Evolutionary conservation across 2,329 filamentous ascomycete species (phyloP).

Genomic region (Ceratocystis cacaofunesta): DNA sequence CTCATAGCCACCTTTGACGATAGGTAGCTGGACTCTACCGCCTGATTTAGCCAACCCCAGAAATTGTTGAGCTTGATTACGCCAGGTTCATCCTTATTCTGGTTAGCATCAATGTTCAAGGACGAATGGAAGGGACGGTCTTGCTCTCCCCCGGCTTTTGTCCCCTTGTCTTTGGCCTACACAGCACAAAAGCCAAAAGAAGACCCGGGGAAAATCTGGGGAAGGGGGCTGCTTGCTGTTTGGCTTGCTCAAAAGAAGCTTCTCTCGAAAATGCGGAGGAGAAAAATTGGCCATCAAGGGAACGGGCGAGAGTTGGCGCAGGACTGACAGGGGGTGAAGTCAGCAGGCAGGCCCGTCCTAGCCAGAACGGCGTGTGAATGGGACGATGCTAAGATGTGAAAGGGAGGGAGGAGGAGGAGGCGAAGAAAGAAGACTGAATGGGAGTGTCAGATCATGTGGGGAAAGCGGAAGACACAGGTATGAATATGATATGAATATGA

Average conservation of each 20-base stretch:
- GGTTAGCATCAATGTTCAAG: neutral
- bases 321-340: neutral
- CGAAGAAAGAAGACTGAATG: neutral
- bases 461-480: neutral
- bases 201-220: neutral
- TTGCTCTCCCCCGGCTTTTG: neutral
- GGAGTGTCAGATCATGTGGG: neutral
- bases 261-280: slow-evolving; percentile 1
- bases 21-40: neutral
- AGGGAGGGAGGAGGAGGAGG: neutral
- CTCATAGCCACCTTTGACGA: neutral
- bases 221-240: neutral
- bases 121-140: neutral
- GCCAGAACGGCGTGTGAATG: neutral
- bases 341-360: neutral
- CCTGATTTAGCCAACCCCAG: neutral
- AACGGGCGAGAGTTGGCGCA: neutral
- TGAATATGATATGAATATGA: neutral
- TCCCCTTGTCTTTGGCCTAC: neutral
- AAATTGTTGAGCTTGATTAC: neutral
- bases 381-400: neutral
- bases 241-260: neutral
- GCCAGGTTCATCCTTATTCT: neutral
- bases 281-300: neutral
- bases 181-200: neutral